phyloP scores from a whole-genome alignment of 108 stramenopile species.

The Schizochytrium sp. region DNA sequence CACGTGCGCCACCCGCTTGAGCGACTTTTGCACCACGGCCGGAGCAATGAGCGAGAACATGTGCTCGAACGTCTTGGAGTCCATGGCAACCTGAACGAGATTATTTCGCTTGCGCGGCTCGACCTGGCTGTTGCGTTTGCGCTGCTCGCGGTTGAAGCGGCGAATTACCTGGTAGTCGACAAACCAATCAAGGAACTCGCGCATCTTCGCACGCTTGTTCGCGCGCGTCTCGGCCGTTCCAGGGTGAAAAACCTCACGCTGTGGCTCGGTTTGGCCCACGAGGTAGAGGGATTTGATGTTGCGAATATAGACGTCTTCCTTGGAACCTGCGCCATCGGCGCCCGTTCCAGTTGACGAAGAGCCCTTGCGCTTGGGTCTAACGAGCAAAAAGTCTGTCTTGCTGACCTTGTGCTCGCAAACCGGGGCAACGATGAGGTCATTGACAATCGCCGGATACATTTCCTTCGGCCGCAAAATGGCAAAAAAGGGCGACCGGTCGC shows the following conservation, averaged over 20 bases:
- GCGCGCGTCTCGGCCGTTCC: neutral
- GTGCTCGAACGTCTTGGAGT: neutral
- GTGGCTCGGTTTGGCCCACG: conserved; percentile 1
- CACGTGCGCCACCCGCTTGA: neutral
- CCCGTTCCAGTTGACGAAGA: neutral
- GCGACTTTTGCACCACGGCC: neutral
- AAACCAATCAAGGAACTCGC: neutral
- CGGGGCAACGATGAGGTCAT: neutral
- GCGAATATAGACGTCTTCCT: neutral
- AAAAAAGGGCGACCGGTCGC: neutral
- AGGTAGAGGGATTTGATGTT: neutral
- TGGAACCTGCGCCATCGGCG: no score
- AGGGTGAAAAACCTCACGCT: neutral
- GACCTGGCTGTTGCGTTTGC: neutral
- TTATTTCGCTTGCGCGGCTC: neutral
- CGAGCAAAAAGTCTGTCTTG: conserved; percentile 1
- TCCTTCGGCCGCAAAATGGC: neutral
- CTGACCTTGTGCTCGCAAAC: neutral
- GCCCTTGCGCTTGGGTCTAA: neutral
- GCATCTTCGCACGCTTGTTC: neutral
- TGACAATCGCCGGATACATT: neutral
- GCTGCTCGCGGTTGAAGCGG: neutral
- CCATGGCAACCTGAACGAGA: neutral
- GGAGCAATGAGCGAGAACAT: neutral
- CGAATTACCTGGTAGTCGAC: neutral